Evolutionary conservation across 306 rosid genomes (phyloP), one percentile per base, ranked within the genome.

Genomic region (Cyclanthera cordifolia): DNA sequence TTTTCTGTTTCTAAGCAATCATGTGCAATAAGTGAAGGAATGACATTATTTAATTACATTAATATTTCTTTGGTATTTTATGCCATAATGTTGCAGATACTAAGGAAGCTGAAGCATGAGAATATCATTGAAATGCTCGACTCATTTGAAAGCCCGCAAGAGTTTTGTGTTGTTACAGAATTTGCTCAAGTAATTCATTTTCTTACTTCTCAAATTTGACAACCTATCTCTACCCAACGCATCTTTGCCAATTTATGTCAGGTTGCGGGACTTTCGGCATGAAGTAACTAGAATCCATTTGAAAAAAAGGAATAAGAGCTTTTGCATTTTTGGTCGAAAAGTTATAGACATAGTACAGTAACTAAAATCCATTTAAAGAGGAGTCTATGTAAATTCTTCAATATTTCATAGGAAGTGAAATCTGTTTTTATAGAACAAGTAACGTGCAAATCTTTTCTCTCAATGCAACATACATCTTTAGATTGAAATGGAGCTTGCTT

Each of bases 81-180:
- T 53, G 21, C 45, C 50, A 43, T 57, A 34, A 34, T 34, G 41
- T 78, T 78, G 82, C 87, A 93, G 99, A 93, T 93, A 75, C 75
- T 93, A 39, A 82, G 96, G 73, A 93, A 89, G 85, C 75, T 93
- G 80, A 89, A 93, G 90, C 98, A 93, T 76, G 96, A 76, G 75
- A 89, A 93, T 78, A 89, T 93, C 50, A 93, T 93, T 14, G 96
- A 87, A 73, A 93, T 93, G 96, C 96, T 93, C 69, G 99, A 93
- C 80, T 93, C 99, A 21, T 93, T 93, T 77, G 99, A 93, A 83
- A 87, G 88, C 78, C 91, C 92, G 0, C 99, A 93, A 74, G 99
- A 93, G 77, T 93, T 93, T 71, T 93, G 99, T 57, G 96, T 93
- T 58, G 99, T 93, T 72, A 93, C 99, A 5, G 99, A 90, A 79